These are phyloP conservation scores for Pyrrhoderma noxium DNA, from an alignment of 1,284 basidiomycete species.

Conservation along the genomic window DNA sequence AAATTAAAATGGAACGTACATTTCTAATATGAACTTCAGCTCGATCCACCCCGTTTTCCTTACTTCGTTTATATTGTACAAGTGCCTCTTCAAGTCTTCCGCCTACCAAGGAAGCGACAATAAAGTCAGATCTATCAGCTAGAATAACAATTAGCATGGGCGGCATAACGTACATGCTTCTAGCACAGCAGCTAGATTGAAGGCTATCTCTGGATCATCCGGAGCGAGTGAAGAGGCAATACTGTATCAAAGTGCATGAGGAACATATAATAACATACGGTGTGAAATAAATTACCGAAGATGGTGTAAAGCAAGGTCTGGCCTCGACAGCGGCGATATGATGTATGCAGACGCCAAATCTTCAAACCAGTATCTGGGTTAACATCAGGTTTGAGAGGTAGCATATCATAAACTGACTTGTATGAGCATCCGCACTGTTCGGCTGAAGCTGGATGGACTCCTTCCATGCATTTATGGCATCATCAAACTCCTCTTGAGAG, in stretches of 20 bases:
- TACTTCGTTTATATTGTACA: constrained; percentile 71
- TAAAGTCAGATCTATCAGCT: constrained; percentile 22
- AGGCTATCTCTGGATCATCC: constrained; percentile 91
- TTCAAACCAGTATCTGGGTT: constrained; percentile 28
- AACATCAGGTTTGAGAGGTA: not conserved
- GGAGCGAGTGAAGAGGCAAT: constrained; percentile 81
- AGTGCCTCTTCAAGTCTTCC: constrained; percentile 78
- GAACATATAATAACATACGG: not conserved
- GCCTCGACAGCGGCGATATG: constrained; percentile 75
- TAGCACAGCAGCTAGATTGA: constrained; percentile 87
- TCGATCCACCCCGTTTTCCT: constrained; percentile 74
- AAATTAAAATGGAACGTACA: constrained; percentile 36
- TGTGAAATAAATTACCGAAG: constrained; percentile 47
- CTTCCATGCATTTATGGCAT: constrained; percentile 82
- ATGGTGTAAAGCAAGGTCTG: constrained; percentile 87
- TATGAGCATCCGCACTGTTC: constrained; percentile 85
- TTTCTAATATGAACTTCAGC: constrained; percentile 84
- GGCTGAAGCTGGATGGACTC: constrained; percentile 80
- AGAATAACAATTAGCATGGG: constrained; percentile 27
- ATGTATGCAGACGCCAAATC: constrained; percentile 94
- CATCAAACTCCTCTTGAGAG: constrained; percentile 71
- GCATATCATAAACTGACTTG: constrained; percentile 52
- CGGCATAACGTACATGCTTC: constrained; percentile 65
- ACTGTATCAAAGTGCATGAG: constrained; percentile 34
- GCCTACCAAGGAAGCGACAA: constrained; percentile 34